These are phyloP conservation scores for Thyridium curvatum DNA, from an alignment of 2,329 filamentous ascomycete genomes.

Conservation along the genomic window DNA sequence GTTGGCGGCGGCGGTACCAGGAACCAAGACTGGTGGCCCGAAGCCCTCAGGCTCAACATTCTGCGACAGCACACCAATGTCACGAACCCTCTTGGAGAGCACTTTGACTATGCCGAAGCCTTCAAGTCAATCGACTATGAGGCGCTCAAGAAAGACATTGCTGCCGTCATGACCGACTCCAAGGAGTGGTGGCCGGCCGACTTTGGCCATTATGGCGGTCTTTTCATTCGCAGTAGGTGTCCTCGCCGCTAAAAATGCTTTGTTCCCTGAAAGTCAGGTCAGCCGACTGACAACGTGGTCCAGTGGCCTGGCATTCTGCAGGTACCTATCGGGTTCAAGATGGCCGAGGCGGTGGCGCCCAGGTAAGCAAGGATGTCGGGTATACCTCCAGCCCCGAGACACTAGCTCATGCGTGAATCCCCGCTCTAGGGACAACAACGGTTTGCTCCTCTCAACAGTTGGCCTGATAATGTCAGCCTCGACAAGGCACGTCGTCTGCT, in stretches of 20 bases:
- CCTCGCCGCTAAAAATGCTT: too few species aligned
- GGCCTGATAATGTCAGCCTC: conserved; percentile 72
- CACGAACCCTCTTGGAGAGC: conserved; percentile 56
- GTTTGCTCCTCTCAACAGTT: conserved; percentile 75
- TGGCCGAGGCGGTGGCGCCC: conserved; percentile 67
- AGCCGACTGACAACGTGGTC: too few species aligned
- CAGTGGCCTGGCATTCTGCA: conserved; percentile 70
- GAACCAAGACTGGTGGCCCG: conserved; percentile 71
- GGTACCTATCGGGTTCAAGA: conserved; percentile 73
- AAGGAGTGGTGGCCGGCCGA: conserved; percentile 80
- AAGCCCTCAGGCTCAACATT: conserved; percentile 60
- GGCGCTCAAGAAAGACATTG: conserved; percentile 67
- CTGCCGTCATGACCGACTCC: conserved; percentile 68
- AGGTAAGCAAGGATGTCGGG: conserved; percentile 13
- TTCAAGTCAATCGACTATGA: conserved; percentile 69
- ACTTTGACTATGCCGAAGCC: conserved; percentile 67
- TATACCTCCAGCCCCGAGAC: too few species aligned
- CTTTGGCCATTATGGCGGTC: conserved; percentile 73
- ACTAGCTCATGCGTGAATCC: too few species aligned
- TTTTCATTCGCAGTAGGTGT: conserved; percentile 57
- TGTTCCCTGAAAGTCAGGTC: too few species aligned
- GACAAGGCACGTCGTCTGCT: conserved; percentile 76
- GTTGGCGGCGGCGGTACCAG: conserved; percentile 57
- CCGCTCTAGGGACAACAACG: conserved; percentile 57
- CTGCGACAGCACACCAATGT: conserved; percentile 63